Percentiles rank a stretch among this genome's conserved stretches.
phyloP scores from a whole-genome alignment of 1,284 basidiomycete genomes.

The Lentinus polychrous region DNA sequence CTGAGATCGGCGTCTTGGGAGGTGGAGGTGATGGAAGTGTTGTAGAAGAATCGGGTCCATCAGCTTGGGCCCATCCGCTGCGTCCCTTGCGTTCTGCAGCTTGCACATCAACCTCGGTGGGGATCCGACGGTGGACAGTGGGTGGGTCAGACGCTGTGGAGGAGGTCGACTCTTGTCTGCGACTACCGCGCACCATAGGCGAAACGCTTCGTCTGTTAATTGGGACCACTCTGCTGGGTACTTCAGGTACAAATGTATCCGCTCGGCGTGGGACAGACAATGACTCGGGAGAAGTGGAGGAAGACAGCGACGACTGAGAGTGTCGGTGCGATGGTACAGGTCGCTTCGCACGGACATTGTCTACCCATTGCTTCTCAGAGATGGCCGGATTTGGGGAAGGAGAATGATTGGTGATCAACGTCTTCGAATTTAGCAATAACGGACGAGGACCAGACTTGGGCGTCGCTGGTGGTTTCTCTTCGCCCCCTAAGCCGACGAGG shows the following conservation, averaged over 20 bases:
- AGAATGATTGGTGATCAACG: constrained; percentile 36
- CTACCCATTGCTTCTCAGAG: constrained; percentile 37
- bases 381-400: constrained; percentile 28
- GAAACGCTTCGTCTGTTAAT: constrained; percentile 63
- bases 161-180: constrained; percentile 18
- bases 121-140: constrained; percentile 14
- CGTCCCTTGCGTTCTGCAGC: constrained; percentile 15
- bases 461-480: constrained; percentile 1
- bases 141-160: constrained; percentile 23
- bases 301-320: constrained; percentile 58
- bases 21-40: constrained; percentile 36
- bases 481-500: constrained; percentile 7
- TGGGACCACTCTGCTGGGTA: constrained; percentile 47
- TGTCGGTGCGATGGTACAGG: constrained; percentile 34
- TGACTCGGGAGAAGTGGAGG: constrained; percentile 45
- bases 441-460: constrained; percentile 43
- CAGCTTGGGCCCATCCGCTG: constrained; percentile 28
- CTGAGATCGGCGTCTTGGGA: constrained; percentile 30
- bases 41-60: constrained; percentile 32
- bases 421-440: constrained; percentile 44
- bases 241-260: constrained; percentile 34
- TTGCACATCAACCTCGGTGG: constrained; percentile 12
- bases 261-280: constrained; percentile 12
- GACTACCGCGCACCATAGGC: constrained; percentile 53
- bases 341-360: constrained; percentile 37